Conservation (phyloP, 495 filamentous ascomycete genomes). For the Bathelium albidoporum region DNA sequence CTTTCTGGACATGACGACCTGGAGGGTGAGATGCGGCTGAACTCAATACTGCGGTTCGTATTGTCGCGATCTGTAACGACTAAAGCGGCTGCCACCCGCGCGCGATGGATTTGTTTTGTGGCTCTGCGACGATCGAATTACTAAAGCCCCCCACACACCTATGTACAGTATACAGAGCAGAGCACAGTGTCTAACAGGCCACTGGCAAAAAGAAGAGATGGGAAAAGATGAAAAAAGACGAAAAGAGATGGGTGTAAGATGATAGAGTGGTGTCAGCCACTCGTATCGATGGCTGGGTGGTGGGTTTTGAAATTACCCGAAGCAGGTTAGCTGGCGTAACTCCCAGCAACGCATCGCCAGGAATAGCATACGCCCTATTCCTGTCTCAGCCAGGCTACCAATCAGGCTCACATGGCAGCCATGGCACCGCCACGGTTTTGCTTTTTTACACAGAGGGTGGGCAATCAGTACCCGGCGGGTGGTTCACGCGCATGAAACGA, state of each 20-base stretch:
- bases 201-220: not conserved
- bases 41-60: not conserved
- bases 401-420: not conserved
- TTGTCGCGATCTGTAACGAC: not conserved
- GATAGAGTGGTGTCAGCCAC: not conserved
- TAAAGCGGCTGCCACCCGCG: not conserved
- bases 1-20: not conserved
- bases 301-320: not conserved
- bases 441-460: not conserved
- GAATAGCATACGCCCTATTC: not conserved
- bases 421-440: not conserved
- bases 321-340: not conserved
- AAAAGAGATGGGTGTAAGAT: not conserved
- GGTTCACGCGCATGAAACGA: not conserved
- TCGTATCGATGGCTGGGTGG: not conserved
- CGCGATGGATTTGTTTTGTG: not conserved
- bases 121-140: not conserved
- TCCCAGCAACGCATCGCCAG: not conserved
- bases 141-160: not conserved
- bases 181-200: not conserved
- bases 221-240: not conserved
- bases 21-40: not conserved
- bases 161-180: not conserved
- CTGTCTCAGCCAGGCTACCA: not conserved
- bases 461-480: not conserved